Evolutionary conservation across 2,329 filamentous ascomycete genomes (phyloP).

Genomic region (Diaporthe citri): DNA sequence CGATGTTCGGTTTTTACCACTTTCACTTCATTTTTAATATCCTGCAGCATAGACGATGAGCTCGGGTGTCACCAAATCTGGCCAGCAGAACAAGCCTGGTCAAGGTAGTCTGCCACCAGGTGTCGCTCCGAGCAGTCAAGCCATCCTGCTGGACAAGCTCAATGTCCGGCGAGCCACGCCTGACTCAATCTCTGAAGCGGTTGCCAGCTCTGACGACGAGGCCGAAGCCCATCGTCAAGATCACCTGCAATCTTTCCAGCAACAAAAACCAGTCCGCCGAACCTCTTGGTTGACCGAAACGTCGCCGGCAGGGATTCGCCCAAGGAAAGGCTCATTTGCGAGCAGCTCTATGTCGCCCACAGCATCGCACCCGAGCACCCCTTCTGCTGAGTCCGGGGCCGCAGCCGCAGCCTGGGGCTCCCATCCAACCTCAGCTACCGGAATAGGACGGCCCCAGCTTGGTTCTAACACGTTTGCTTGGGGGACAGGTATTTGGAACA

Average conservation of each 20-base stretch:
- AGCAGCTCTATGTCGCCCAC: slow-evolving; percentile 83
- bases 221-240: slow-evolving; percentile 74
- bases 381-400: slow-evolving; percentile 73
- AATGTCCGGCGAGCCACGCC: slow-evolving; percentile 87
- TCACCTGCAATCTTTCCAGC: slow-evolving; percentile 61
- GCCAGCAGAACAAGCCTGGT: slow-evolving; percentile 64
- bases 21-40: slow-evolving; percentile 19
- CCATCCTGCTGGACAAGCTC: slow-evolving; percentile 79
- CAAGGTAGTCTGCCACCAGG: slow-evolving; percentile 57
- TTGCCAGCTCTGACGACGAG: slow-evolving; percentile 96
- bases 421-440: slow-evolving; percentile 61
- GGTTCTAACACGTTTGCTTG: slow-evolving; percentile 71
- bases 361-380: slow-evolving; percentile 84
- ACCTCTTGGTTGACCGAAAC: slow-evolving; percentile 92
- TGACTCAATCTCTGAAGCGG: slow-evolving; percentile 81
- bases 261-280: slow-evolving; percentile 75
- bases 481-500: slow-evolving; percentile 87
- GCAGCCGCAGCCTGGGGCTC: slow-evolving; percentile 66
- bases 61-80: slow-evolving; percentile 63
- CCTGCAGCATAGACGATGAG: slow-evolving; percentile 58
- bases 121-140: slow-evolving; percentile 69
- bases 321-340: slow-evolving; percentile 82
- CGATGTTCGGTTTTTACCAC: slow-evolving; percentile 20
- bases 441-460: slow-evolving; percentile 62
- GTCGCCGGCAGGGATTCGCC: slow-evolving; percentile 70